Evolutionary conservation across 164 flowering plant species (phyloP), one percentile per base, ranked within the genome.

Genomic region (Tetrastigma voinierianum): DNA sequence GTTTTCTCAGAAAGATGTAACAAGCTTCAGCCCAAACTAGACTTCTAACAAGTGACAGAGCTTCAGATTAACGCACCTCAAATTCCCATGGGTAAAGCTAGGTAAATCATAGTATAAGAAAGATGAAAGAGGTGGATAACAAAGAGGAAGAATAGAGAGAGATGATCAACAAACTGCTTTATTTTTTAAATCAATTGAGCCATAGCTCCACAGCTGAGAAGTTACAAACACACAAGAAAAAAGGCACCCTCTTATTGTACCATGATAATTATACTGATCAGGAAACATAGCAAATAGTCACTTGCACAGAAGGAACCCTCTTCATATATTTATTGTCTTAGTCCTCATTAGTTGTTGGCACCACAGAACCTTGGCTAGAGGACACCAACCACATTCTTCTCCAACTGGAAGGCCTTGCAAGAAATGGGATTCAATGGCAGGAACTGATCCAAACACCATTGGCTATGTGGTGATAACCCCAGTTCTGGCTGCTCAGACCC

Each of bases 81-180:
- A 25, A 25, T 25, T 7, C 40, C n/a, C n/a, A 25, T 7, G 40
- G 40, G 40, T 25, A 25, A 25, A 25, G 21, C 25, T 11, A 1
- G 11, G 7, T 18, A 21, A 53, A 53, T 3, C 11, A 53, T 11
- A 10, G 32, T 25, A 2, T 25, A 1, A 7, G 40, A 54, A 21
- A 5, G 0, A 18, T 7, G 57, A 53, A 24, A 53, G 57, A 53
- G 21, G n/a, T n/a, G n/a, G n/a, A n/a, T n/a, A n/a, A n/a, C n/a
- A n/a, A n/a, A 53, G 57, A 53, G 57, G n/a, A n/a, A n/a, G n/a
- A n/a, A n/a, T n/a, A 18, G 57, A 18, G 52, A 14, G 52, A n/a
- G 52, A 15, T 13, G 52, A 15, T 13, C n/a, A 48, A 13, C 52
- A n/a, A 48, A 48, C 15, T 13, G n/a, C n/a, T n/a, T n/a, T n/a